These are phyloP conservation scores for Exophiala sp. DNA, from an alignment of 2,329 filamentous ascomycete genomes.

Conservation along the genomic window DNA sequence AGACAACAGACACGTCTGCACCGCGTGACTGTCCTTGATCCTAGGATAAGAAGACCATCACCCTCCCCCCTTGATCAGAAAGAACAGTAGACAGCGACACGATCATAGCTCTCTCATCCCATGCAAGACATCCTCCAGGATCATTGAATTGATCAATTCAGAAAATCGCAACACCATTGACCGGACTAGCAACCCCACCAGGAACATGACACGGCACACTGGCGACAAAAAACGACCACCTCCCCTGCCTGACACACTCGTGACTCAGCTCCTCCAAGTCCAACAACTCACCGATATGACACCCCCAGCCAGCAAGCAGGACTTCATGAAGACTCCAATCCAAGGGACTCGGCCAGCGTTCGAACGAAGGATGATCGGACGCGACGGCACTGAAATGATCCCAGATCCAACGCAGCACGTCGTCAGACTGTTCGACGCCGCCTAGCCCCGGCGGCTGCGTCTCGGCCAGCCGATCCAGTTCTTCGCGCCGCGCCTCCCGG, in stretches of 20 bases:
- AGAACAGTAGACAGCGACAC: too few species aligned
- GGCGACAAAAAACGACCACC: conserved; percentile 47
- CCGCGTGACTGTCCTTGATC: too few species aligned
- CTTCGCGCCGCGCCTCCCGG: conserved; percentile 14
- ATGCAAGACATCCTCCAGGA: too few species aligned
- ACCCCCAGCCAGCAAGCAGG: conserved; percentile 32
- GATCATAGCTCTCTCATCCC: too few species aligned
- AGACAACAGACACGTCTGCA: too few species aligned
- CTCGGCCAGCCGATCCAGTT: conserved; percentile 21
- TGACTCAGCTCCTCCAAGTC: conserved; percentile 40
- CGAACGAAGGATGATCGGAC: conserved; percentile 34
- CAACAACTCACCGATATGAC: conserved; percentile 32
- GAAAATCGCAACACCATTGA: conserved; percentile 29
- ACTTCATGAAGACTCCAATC: conserved; percentile 30
- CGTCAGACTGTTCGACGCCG: conserved; percentile 35
- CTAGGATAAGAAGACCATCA: too few species aligned
- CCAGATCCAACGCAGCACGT: conserved; percentile 35
- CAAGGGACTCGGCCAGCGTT: conserved; percentile 26
- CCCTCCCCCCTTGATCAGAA: too few species aligned
- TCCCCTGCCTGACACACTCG: conserved; percentile 34
- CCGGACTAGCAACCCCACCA: conserved; percentile 29
- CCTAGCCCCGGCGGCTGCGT: conserved; percentile 21
- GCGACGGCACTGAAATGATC: conserved; percentile 35
- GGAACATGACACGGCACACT: conserved; percentile 32
- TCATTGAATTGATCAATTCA: conserved; percentile 9